Evolutionary conservation across 2,329 filamentous ascomycete species (phyloP).

Genomic region (Beauveria varroae): DNA sequence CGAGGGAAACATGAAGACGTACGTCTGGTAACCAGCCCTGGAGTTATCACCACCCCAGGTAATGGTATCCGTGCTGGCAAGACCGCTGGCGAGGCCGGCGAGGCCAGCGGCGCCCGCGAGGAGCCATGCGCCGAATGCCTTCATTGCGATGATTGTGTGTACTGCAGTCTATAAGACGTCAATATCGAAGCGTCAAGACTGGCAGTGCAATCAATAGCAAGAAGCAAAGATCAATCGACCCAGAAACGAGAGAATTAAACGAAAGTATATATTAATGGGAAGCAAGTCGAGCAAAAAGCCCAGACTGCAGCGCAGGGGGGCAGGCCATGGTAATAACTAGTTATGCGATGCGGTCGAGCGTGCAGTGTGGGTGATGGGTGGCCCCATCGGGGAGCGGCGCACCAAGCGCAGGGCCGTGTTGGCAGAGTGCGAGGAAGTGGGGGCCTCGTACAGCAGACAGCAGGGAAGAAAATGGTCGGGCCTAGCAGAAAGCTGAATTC

Average conservation of each 20-base stretch:
- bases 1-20: constrained; percentile 16
- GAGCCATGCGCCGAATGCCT: constrained; percentile 20
- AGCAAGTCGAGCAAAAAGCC: not conserved
- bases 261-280: not conserved
- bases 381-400: not conserved
- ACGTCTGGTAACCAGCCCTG: constrained; percentile 46
- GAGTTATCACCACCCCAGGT: constrained; percentile 53
- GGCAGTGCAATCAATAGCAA: constrained; percentile 1
- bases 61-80: constrained; percentile 45
- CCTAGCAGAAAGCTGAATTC: not conserved
- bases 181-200: not conserved
- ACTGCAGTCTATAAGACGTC: not conserved
- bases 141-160: constrained; percentile 16
- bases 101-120: constrained; percentile 27
- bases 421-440: not conserved
- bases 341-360: not conserved
- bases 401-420: not conserved
- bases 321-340: not conserved
- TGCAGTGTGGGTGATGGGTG: not conserved
- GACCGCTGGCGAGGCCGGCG: constrained; percentile 25
- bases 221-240: not conserved
- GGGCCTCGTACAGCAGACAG: not conserved
- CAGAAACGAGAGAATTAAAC: constrained; percentile 1
- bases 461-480: not conserved
- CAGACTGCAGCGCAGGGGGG: not conserved